Conservation (phyloP, 768 basidiomycete species). For the Chalciporus pseudorubinellus region DNA sequence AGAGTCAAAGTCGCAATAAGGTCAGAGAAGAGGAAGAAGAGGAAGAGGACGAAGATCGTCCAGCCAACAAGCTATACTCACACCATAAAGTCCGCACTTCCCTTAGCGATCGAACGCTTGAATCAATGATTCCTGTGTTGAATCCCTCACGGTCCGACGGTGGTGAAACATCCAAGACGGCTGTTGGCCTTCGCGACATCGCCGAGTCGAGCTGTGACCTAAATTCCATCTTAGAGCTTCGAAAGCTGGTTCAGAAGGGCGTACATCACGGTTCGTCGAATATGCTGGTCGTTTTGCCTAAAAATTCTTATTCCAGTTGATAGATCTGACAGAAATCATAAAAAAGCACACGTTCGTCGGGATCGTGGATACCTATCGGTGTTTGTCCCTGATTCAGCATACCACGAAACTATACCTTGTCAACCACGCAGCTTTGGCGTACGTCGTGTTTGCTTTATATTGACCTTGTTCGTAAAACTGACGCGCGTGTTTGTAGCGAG, state of each 20-base stretch:
- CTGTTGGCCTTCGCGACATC: constrained; percentile 48
- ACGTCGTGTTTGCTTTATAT: constrained; percentile 31
- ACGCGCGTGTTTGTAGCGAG: constrained; percentile 49
- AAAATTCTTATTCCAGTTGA: not conserved
- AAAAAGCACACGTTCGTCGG: constrained; percentile 91
- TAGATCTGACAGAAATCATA: constrained; percentile 82
- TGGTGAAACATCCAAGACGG: constrained; percentile 16
- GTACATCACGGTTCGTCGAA: constrained; percentile 64
- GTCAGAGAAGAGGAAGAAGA: constrained; percentile 40
- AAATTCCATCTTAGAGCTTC: constrained; percentile 67
- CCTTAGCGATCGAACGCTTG: constrained; percentile 81
- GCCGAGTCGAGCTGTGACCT: constrained; percentile 75
- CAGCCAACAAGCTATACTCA: constrained; percentile 55
- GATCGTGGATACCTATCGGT: constrained; percentile 72
- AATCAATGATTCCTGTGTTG: constrained; percentile 85
- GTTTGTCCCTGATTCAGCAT: constrained; percentile 82
- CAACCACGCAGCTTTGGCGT: constrained; percentile 84
- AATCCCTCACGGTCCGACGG: constrained; percentile 48
- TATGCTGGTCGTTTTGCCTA: not conserved
- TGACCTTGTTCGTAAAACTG: not conserved
- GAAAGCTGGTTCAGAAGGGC: constrained; percentile 54
- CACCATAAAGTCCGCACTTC: constrained; percentile 94
- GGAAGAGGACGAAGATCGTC: constrained; percentile 27
- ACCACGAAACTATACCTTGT: constrained; percentile 87
- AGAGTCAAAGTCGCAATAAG: constrained; percentile 26